phyloP scores from a whole-genome alignment of 306 rosid genomes.

The Chamaecrista fasciculata region DNA sequence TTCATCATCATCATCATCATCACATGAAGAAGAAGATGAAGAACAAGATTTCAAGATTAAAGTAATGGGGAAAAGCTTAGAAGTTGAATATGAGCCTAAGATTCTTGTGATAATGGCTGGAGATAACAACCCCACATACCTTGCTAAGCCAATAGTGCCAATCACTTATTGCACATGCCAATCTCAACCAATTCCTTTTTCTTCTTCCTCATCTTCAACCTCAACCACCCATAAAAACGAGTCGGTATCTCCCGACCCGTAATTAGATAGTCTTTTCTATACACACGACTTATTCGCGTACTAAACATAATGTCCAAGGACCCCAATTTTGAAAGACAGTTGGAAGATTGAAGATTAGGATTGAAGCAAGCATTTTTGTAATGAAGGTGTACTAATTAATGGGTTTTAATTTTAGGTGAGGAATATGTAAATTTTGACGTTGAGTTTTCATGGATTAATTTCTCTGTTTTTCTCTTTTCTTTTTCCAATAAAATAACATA shows the following conservation, averaged over 20 bases:
- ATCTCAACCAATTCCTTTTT: not conserved
- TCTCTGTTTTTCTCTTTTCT: not conserved
- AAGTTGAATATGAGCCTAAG: slow-evolving; percentile 11
- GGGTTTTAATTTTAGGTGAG: not conserved
- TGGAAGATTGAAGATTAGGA: no score
- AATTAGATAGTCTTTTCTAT: no score
- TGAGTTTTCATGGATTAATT: not conserved
- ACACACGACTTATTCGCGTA: no score
- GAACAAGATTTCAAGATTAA: not conserved
- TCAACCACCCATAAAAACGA: not conserved
- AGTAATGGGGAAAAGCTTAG: not conserved
- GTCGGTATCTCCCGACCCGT: no score
- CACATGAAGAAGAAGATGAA: not conserved
- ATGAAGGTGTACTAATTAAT: no score
- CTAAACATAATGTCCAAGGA: no score
- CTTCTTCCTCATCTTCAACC: not conserved
- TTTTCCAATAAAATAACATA: not conserved
- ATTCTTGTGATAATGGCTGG: slow-evolving; percentile 18
- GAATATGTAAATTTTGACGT: not conserved
- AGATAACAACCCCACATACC: not conserved
- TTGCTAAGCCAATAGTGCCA: not conserved
- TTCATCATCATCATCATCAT: not conserved
- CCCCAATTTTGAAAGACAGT: no score
- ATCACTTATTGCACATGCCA: slow-evolving; percentile 5
- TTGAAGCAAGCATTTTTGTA: no score